Evolutionary conservation across 2,329 filamentous ascomycete species (phyloP).

Genomic region (Cladobotryum mycophilum): DNA sequence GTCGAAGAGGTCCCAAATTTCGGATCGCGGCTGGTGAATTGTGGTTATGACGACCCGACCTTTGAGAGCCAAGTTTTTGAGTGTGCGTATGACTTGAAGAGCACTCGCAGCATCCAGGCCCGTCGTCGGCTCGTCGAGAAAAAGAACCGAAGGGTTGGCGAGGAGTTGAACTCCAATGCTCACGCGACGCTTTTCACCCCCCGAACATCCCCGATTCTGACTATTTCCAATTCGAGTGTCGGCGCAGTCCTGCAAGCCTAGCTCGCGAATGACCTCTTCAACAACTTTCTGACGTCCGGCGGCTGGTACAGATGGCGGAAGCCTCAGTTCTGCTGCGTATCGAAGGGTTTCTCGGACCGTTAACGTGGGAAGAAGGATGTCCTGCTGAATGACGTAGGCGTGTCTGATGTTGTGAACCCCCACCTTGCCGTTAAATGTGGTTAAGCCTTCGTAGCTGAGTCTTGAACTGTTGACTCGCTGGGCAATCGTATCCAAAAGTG

Average conservation of each 20-base stretch:
- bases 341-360: constrained; percentile 69
- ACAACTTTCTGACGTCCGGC: constrained; percentile 58
- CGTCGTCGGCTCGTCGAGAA: constrained; percentile 74
- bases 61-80: constrained; percentile 61
- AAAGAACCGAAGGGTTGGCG: constrained; percentile 71
- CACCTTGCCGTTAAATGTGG: constrained; percentile 54
- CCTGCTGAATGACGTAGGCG: constrained; percentile 71
- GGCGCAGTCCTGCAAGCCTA: constrained; percentile 71
- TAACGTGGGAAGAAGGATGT: constrained; percentile 64
- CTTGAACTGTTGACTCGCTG: constrained; percentile 56
- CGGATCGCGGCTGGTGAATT: constrained; percentile 71
- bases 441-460: constrained; percentile 47
- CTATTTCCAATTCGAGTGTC: constrained; percentile 67
- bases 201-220: constrained; percentile 68
- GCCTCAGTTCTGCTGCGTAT: constrained; percentile 65
- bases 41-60: constrained; percentile 67
- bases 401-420: constrained; percentile 51
- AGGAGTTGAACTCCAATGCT: constrained; percentile 74
- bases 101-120: constrained; percentile 72
- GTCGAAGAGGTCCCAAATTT: constrained; percentile 75
- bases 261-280: constrained; percentile 68
- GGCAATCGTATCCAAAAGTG: constrained; percentile 64
- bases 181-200: constrained; percentile 69
- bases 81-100: constrained; percentile 63
- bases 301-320: constrained; percentile 55